phyloP scores from a whole-genome alignment of 1,284 basidiomycete genomes.

The Microbotryomycetes sp. region DNA sequence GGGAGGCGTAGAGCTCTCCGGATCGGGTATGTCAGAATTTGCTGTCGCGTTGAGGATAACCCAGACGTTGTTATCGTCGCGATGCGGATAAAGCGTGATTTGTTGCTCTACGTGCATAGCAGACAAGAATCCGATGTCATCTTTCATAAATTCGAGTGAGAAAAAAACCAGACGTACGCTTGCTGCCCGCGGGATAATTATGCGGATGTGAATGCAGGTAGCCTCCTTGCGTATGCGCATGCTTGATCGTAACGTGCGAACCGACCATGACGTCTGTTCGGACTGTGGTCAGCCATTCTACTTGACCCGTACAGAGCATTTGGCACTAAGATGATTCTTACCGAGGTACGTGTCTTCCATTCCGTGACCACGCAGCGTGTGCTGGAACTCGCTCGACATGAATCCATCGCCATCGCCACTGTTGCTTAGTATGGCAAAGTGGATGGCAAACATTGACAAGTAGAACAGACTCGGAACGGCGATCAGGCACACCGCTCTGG shows the following conservation, averaged over 20 bases:
- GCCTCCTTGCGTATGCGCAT: constrained; percentile 93
- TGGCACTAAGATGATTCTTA: constrained; percentile 41
- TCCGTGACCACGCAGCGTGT: constrained; percentile 80
- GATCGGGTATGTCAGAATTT: constrained; percentile 51
- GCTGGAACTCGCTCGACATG: constrained; percentile 98
- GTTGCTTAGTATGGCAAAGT: constrained; percentile 79
- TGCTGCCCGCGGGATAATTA: constrained; percentile 60
- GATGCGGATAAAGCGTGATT: constrained; percentile 93
- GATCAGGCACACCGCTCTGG: constrained; percentile 83
- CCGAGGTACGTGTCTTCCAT: constrained; percentile 90
- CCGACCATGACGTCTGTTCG: constrained; percentile 72
- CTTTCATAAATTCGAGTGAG: background rate
- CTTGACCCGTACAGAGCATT: no score
- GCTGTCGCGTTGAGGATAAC: constrained; percentile 53
- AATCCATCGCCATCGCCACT: constrained; percentile 96
- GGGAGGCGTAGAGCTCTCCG: constrained; percentile 20
- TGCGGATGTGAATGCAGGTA: constrained; percentile 93
- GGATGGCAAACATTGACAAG: constrained; percentile 90
- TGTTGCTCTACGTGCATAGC: constrained; percentile 73
- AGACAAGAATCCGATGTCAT: background rate
- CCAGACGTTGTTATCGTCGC: constrained; percentile 89
- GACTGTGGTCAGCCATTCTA: background rate
- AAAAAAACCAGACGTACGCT: constrained; percentile 25
- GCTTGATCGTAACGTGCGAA: constrained; percentile 73
- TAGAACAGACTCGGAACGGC: constrained; percentile 78